Evolutionary conservation across 306 rosid species (phyloP).

Genomic region (Castanea sativa): DNA sequence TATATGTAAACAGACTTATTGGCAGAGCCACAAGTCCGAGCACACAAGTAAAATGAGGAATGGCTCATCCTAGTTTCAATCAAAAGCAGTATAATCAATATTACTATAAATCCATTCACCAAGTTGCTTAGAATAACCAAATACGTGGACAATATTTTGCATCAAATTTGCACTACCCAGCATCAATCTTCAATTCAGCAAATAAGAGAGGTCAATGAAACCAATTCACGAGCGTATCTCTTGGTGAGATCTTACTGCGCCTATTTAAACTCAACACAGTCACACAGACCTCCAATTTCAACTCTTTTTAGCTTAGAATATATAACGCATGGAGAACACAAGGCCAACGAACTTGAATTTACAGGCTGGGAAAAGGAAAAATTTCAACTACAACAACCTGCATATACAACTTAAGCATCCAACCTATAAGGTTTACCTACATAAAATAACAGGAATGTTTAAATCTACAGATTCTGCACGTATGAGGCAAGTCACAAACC

Average conservation of each 20-base stretch:
- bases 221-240: neutral
- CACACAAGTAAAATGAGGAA: no score
- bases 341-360: neutral
- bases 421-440: neutral
- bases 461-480: neutral
- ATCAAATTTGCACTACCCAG: neutral
- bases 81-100: neutral
- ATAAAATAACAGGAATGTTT: neutral
- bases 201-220: neutral
- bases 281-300: no score
- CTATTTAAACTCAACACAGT: neutral
- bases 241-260: no score
- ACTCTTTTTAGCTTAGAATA: neutral
- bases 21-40: no score
- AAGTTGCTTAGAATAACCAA: no score
- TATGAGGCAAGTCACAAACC: neutral
- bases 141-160: no score
- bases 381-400: neutral
- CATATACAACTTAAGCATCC: neutral
- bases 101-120: neutral
- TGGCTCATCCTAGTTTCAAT: neutral
- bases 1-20: neutral
- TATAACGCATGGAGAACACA: neutral
- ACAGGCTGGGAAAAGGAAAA: neutral
- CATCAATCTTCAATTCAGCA: neutral